A percentile compares a stretch with the other conserved stretches of the same genome.
Conservation (phyloP, 768 basidiomycete species). For the Lactarius evosmus region DNA sequence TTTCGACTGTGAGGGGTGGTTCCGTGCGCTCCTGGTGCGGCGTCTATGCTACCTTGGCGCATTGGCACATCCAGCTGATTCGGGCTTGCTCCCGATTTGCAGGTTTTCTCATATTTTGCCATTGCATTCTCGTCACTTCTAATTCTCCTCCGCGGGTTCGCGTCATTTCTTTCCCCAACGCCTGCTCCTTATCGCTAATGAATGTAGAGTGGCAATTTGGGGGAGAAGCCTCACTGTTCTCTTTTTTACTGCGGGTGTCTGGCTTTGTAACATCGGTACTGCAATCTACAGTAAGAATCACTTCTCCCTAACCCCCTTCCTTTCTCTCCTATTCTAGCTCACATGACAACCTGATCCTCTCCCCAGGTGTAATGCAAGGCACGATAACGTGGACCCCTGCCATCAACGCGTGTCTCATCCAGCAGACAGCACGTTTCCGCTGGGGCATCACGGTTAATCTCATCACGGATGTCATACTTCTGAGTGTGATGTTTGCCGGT, state of each 20-base stretch:
- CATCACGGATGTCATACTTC: background rate
- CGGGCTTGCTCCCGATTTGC: background rate
- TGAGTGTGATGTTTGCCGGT: conserved; percentile 4
- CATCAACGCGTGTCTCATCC: background rate
- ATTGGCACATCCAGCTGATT: background rate
- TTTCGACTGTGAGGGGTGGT: conserved; percentile 8
- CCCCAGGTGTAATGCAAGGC: conserved; percentile 1
- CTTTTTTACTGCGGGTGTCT: background rate
- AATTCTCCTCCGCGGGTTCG: conserved; percentile 16
- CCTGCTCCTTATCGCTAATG: background rate
- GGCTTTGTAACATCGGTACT: background rate
- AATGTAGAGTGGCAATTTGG: conserved; percentile 14
- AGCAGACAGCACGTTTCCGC: background rate
- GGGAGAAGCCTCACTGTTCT: conserved; percentile 1
- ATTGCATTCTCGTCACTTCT: conserved; percentile 9
- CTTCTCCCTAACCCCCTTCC: background rate
- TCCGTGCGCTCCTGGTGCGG: conserved; percentile 7
- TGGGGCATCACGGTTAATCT: conserved; percentile 10
- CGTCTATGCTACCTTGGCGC: background rate
- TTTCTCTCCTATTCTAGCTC: background rate
- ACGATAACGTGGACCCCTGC: background rate
- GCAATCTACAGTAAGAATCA: conserved; percentile 1
- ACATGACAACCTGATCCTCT: background rate
- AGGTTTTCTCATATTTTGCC: conserved; percentile 11
- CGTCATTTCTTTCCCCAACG: background rate